These are phyloP conservation scores for Magnusiomyces tetraspermus DNA, from an alignment of 1,139 yeast genomes.

Conservation along the genomic window DNA sequence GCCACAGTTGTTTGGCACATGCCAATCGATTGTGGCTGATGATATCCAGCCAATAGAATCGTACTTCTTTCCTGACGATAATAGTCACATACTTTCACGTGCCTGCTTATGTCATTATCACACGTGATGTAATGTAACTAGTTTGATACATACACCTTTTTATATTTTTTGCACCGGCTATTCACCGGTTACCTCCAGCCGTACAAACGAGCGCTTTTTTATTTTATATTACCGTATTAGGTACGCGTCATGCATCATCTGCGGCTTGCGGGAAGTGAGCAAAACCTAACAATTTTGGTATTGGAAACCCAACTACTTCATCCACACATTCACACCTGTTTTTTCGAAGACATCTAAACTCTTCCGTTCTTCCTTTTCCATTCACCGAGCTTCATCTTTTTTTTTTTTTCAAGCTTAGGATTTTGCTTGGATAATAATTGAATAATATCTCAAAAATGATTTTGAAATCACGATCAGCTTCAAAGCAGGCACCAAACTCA, in stretches of 20 bases:
- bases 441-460: not conserved
- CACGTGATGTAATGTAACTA: not conserved
- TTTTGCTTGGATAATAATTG: not conserved
- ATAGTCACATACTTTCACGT: not conserved
- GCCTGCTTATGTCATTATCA: not conserved
- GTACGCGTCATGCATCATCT: too few species aligned
- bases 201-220: not conserved
- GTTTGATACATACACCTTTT: not conserved
- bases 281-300: too few species aligned
- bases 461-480: not conserved
- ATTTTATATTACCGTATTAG: too few species aligned
- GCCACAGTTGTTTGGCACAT: not conserved
- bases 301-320: too few species aligned
- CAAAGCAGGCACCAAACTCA: slow-evolving; percentile 4
- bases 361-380: too few species aligned
- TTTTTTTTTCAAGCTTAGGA: not conserved
- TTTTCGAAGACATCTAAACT: too few species aligned
- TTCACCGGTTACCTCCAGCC: not conserved
- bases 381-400: not conserved
- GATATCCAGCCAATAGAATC: not conserved
- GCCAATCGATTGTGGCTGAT: not conserved
- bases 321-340: too few species aligned
- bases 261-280: too few species aligned
- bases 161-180: not conserved
- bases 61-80: not conserved